Evolutionary conservation across 371 early-diverging fungal genomes (phyloP), one percentile per base, ranked within the genome.

Genomic region (Entomophthora muscae): DNA sequence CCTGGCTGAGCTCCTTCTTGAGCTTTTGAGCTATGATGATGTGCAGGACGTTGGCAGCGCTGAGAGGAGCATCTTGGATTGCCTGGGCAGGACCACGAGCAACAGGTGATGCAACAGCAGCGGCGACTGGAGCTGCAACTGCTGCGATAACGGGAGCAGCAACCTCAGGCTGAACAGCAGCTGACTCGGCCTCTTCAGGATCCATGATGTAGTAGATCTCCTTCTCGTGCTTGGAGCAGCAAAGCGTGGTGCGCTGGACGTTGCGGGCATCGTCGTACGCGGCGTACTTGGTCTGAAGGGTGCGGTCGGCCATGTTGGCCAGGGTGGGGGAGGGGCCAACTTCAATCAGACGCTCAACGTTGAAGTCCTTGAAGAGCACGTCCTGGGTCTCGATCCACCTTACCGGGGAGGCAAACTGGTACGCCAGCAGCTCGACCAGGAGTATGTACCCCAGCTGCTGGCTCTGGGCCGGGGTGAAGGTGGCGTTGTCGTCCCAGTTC

Each of bases 371-470:
- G n/a, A n/a, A n/a, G n/a, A n/a, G n/a, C n/a, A n/a, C n/a, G n/a
- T 95, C 94, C 74, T 96, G 96, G n/a, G 95, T 96, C 73, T 95
- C 93, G 65, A 96, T 96, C 96, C 96, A 95, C 66, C 91, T 83
- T 52, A 96, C 95, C 62, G 94, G 88, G 55, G 89, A 86, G 30
- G 89, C 88, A n/a, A n/a, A n/a, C n/a, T n/a, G n/a, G n/a, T n/a
- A n/a, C n/a, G n/a, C n/a, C n/a, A n/a, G n/a, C n/a, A 95, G 74
- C 75, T 95, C 96, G 65, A 96, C 84, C 68, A 96, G 72, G 57
- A 95, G 73, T 23, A 77, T 78, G 74, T 88, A 86, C 53, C 90
- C 95, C 61, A 93, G 81, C 59, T 87, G 75, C 68, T 95, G 95
- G 66, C 88, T 84, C 65, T 84, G 89, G 67, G 73, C 79, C 32